phyloP scores from a whole-genome alignment of 331 rosid species.

The Saraca asoca region DNA sequence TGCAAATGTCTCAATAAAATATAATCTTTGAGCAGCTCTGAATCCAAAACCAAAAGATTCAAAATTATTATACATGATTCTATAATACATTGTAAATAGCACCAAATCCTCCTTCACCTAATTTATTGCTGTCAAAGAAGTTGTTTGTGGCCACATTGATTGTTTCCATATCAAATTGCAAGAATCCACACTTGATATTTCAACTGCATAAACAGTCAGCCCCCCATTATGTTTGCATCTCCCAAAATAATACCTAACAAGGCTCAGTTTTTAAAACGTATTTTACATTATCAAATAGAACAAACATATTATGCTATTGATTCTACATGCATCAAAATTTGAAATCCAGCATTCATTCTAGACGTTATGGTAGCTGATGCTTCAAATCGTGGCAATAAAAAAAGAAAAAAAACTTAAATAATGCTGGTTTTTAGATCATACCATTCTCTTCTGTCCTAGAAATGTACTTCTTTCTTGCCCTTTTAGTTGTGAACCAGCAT shows the following conservation, averaged over 20 bases:
- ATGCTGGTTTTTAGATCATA: conserved; percentile 17
- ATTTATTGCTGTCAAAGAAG: conserved; percentile 36
- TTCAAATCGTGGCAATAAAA: not conserved
- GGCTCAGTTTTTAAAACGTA: too few relatives aligned
- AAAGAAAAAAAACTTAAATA: not conserved
- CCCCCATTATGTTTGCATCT: conserved; percentile 6
- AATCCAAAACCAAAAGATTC: too few relatives aligned
- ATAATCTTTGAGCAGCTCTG: too few relatives aligned
- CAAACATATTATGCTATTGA: too few relatives aligned
- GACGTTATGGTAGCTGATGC: too few relatives aligned
- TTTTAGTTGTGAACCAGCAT: conserved; percentile 28
- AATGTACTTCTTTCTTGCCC: conserved; percentile 18
- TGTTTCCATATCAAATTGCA: conserved; percentile 37
- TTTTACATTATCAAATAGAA: too few relatives aligned
- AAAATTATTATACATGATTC: not conserved
- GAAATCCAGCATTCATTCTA: too few relatives aligned
- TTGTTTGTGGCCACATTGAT: conserved; percentile 38
- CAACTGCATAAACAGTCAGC: conserved; percentile 14
- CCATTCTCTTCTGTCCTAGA: conserved; percentile 33
- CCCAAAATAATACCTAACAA: not conserved
- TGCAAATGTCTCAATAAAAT: not conserved
- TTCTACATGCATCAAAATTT: too few relatives aligned
- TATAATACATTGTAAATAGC: conserved; percentile 35
- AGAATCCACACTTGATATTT: conserved; percentile 32
- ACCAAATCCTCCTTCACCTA: conserved; percentile 45